Conservation (phyloP, 2,329 filamentous ascomycete genomes). For the Neurospora sp. region DNA sequence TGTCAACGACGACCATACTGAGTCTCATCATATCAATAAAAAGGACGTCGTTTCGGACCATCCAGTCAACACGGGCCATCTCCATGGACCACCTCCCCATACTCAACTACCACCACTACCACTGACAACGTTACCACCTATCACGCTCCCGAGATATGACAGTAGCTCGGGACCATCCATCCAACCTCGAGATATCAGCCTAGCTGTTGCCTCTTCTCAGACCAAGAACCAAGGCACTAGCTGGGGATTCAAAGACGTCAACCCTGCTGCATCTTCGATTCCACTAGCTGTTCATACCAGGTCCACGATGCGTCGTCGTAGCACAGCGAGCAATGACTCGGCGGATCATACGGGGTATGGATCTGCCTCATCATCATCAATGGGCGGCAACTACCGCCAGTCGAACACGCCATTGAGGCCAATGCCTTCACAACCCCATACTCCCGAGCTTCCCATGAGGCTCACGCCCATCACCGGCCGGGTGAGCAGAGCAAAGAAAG, state of each 20-base stretch:
- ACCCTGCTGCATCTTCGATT: slow-evolving; percentile 12
- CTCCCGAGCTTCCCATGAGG: slow-evolving; percentile 34
- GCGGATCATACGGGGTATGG: slow-evolving; percentile 35
- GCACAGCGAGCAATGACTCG: slow-evolving; percentile 38
- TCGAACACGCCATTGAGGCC: slow-evolving; percentile 31
- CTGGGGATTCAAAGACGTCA: slow-evolving; percentile 22
- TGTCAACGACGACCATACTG: slow-evolving; percentile 39
- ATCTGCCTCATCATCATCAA: slow-evolving; percentile 25
- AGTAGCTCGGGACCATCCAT: slow-evolving; percentile 24
- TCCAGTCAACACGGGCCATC: slow-evolving; percentile 23
- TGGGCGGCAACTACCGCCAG: slow-evolving; percentile 18
- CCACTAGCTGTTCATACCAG: slow-evolving; percentile 11
- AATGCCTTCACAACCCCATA: slow-evolving; percentile 23
- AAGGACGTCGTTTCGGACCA: slow-evolving; percentile 31
- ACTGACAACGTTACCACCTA: slow-evolving; percentile 26
- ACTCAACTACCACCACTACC: slow-evolving; percentile 19
- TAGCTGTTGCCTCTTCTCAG: slow-evolving; percentile 11
- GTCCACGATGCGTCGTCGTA: slow-evolving; percentile 28
- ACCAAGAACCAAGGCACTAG: slow-evolving; percentile 26
- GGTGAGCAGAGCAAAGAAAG: slow-evolving; percentile 50
- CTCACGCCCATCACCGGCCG: slow-evolving; percentile 47
- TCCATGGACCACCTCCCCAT: slow-evolving; percentile 6
- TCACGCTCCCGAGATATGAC: slow-evolving; percentile 29
- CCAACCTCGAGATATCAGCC: slow-evolving; percentile 17
- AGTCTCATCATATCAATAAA: slow-evolving; percentile 32